These are phyloP conservation scores for Epithele typhae DNA, from an alignment of 768 basidiomycete genomes.

Conservation along the genomic window DNA sequence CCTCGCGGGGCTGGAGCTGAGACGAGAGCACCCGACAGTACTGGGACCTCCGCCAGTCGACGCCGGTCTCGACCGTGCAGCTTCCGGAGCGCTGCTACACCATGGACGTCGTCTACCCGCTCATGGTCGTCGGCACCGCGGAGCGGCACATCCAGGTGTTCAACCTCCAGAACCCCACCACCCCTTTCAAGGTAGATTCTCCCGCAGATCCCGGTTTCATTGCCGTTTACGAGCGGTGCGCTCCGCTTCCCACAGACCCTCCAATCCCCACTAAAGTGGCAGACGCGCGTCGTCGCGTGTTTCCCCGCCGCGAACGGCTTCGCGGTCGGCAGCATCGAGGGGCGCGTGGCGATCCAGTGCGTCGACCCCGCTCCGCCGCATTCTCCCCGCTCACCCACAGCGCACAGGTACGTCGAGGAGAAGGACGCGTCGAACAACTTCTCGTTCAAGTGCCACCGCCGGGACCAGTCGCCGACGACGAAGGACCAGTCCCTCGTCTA, in stretches of 20 bases:
- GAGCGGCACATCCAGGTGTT: constrained; percentile 89
- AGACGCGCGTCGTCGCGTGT: constrained; percentile 82
- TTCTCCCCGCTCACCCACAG: background rate
- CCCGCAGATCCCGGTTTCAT: too few species aligned
- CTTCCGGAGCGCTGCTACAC: constrained; percentile 92
- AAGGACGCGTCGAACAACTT: constrained; percentile 68
- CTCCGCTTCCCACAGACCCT: constrained; percentile 61
- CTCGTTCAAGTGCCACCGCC: constrained; percentile 52
- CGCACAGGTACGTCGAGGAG: constrained; percentile 74
- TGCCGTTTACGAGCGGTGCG: too few species aligned
- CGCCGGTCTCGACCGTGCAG: constrained; percentile 70
- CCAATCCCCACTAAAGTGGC: constrained; percentile 87
- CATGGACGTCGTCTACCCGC: constrained; percentile 74
- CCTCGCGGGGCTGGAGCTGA: constrained; percentile 1
- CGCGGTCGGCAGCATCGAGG: constrained; percentile 83
- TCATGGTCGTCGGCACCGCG: constrained; percentile 91
- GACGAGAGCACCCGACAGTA: constrained; percentile 47
- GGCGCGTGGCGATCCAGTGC: constrained; percentile 94
- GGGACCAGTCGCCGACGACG: constrained; percentile 28
- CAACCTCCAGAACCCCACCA: constrained; percentile 79
- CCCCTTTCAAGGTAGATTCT: constrained; percentile 78
- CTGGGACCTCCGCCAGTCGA: constrained; percentile 83
- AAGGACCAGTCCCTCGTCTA: constrained; percentile 46
- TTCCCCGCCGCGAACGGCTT: constrained; percentile 78
- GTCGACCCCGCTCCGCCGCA: constrained; percentile 27